Base-by-base conservation (phyloP, 2,329 filamentous ascomycete genomes). In the Grosmannia penicillata region DNA sequence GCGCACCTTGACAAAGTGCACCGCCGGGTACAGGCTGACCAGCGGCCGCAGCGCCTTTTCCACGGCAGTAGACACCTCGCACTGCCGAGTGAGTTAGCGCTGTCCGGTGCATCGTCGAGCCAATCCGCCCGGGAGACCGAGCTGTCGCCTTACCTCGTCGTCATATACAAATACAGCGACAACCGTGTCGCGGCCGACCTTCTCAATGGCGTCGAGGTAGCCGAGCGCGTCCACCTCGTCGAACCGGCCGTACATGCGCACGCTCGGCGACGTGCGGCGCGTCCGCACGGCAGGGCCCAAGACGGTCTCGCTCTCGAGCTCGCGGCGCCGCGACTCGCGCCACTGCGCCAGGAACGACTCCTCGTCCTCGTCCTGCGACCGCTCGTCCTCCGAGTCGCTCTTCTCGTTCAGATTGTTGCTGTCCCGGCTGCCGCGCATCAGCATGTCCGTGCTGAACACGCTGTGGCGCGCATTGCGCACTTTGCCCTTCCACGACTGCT, bases 121-220 rank as follows among this genome's bases (percentile, higher is more conserved):
- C n/a, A n/a, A n/a, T n/a, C n/a, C n/a, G n/a, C n/a, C n/a, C n/a
- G n/a, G n/a, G n/a, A n/a, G n/a, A n/a, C n/a, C n/a, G n/a, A n/a
- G n/a, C n/a, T n/a, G n/a, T n/a, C n/a, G n/a, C 4, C 40, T 55
- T 72, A 93, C 86, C 66, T 82, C 72, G 44, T 82, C 72, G 53
- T 95, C 86, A 57, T 86, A 91, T 47, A 98, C 86, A 60, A 89
- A 93, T 22, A 98, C 91, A 3, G 95, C 81, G 2, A 96, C 87
- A 4, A 82, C 72, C 0, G 84, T 89, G 33, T 89, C 82, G 34
- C 77, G 61, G 28, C 76, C 68, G 5, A 89, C 84, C 60, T 85
- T 91, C 62, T 98, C 91, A 49, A 96, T 85, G 39, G 89, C 87
- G 57, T 96, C 87, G n/a, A 98, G 70, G 52, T 93, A 98, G 15